Percentiles rank a stretch among this genome's conserved stretches.
Conservation (phyloP, 192 early-diverging fungal genomes). For the Phlyctochytrium arcticum region DNA sequence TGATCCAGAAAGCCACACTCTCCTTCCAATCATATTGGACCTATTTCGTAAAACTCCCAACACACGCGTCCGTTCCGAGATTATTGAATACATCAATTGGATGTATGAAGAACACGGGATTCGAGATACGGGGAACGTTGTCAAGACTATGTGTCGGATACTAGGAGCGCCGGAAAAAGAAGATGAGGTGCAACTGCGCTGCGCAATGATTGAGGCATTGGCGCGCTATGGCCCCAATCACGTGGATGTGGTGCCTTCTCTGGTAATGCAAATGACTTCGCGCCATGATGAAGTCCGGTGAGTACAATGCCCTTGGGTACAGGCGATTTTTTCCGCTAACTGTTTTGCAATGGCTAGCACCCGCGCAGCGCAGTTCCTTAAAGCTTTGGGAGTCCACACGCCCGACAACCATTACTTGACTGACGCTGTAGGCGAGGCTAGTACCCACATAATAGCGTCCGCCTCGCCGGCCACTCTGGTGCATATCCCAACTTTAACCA, state of each 20-base stretch:
- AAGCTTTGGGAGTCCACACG: conserved; percentile 18
- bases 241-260: conserved; percentile 29
- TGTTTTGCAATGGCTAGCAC: neutral
- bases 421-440: conserved; percentile 16
- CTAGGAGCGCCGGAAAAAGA: conserved; percentile 14
- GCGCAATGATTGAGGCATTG: conserved; percentile 26
- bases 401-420: conserved; percentile 18
- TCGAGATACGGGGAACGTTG: conserved; percentile 20
- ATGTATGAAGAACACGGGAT: conserved; percentile 36
- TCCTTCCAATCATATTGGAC: conserved; percentile 3
- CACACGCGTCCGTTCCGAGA: conserved; percentile 20
- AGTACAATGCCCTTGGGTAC: neutral
- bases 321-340: neutral
- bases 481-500: neutral
- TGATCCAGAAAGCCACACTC: neutral
- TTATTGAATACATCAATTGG: conserved; percentile 39
- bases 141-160: conserved; percentile 24
- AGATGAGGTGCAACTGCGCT: conserved; percentile 1
- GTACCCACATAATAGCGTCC: neutral
- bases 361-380: conserved; percentile 18
- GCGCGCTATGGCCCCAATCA: conserved; percentile 18
- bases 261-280: conserved; percentile 31
- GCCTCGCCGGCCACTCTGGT: neutral
- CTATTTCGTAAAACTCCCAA: conserved; percentile 10
- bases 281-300: conserved; percentile 28